These are phyloP conservation scores for Fusarium multiceps DNA, from an alignment of 2,329 filamentous ascomycete genomes.

Conservation along the genomic window DNA sequence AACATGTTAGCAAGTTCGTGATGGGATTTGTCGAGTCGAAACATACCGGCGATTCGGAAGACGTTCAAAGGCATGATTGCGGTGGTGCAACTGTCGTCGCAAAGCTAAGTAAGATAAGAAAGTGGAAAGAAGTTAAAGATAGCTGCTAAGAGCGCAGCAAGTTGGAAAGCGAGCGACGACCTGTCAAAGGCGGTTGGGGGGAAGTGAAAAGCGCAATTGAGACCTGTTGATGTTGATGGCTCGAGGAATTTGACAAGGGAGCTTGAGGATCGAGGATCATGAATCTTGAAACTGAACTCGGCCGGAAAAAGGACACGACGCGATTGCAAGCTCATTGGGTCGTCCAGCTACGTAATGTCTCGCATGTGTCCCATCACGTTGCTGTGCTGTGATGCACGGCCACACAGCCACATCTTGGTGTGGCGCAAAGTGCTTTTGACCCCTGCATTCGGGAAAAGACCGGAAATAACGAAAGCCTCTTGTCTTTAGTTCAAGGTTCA, in stretches of 20 bases:
- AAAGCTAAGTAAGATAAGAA: conserved; percentile 29
- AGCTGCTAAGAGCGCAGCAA: conserved; percentile 38
- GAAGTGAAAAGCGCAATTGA: conserved; percentile 32
- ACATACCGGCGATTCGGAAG: conserved; percentile 68
- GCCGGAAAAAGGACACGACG: conserved; percentile 49
- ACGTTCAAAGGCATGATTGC: conserved; percentile 64
- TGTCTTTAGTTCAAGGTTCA: background rate
- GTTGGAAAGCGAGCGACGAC: conserved; percentile 31
- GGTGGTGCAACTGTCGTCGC: conserved; percentile 22
- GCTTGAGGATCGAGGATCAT: conserved; percentile 40
- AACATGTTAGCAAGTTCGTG: conserved; percentile 32
- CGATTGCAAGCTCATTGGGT: conserved; percentile 48
- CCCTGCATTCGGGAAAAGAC: background rate
- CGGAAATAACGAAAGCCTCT: background rate
- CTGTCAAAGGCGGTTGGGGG: conserved; percentile 13
- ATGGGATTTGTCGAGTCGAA: background rate
- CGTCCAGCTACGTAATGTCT: conserved; percentile 39
- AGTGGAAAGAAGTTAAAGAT: conserved; percentile 4
- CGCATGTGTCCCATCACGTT: conserved; percentile 16
- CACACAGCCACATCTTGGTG: conserved; percentile 23
- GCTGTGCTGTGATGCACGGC: background rate
- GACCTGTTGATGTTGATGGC: conserved; percentile 27
- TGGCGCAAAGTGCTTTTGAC: background rate
- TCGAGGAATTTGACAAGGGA: conserved; percentile 38
- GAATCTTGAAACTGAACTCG: conserved; percentile 39